A percentile compares a stretch with the other conserved stretches of the same genome.
phyloP scores from a whole-genome alignment of 2,329 filamentous ascomycete species.

The Arthrinium phaeospermum region DNA sequence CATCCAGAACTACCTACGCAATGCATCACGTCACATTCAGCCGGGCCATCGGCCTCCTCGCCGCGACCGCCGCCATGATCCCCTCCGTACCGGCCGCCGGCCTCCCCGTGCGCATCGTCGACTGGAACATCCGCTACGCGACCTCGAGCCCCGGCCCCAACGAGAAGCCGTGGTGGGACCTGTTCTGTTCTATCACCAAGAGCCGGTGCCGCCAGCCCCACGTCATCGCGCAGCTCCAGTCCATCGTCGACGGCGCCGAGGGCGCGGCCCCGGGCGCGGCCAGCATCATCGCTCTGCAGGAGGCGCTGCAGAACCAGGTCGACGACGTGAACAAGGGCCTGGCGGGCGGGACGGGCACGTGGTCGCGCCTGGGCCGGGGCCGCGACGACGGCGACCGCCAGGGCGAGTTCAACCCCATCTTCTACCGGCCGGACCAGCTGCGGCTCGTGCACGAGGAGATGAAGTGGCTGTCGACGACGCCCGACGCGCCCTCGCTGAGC shows the following conservation, averaged over 20 bases:
- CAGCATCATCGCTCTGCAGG: conserved; percentile 70
- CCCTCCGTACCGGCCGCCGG: conserved; percentile 12
- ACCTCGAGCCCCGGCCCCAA: conserved; percentile 54
- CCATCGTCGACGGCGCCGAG: conserved; percentile 62
- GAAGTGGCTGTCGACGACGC: conserved; percentile 79
- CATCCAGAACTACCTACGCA: no score
- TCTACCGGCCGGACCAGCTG: conserved; percentile 71
- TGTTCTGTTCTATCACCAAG: not conserved
- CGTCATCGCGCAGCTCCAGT: conserved; percentile 49
- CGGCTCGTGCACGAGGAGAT: conserved; percentile 64
- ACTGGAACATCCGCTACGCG: conserved; percentile 74
- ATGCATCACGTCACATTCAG: not conserved
- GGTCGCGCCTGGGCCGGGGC: conserved; percentile 69
- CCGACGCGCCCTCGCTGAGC: conserved; percentile 69
- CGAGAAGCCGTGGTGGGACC: conserved; percentile 62
- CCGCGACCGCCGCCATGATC: not conserved
- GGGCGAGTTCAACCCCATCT: conserved; percentile 82
- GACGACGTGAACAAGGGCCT: conserved; percentile 61
- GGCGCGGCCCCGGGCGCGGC: conserved; percentile 46
- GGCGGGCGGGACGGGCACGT: conserved; percentile 48
- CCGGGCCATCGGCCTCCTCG: not conserved
- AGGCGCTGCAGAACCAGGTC: conserved; percentile 68
- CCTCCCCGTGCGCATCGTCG: conserved; percentile 62
- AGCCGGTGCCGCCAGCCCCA: conserved; percentile 53
- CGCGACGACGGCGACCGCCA: conserved; percentile 66